A percentile compares a stretch with the other conserved stretches of the same genome.
Conservation (phyloP, 2,329 filamentous ascomycete genomes). For the Alternaria rosae region DNA sequence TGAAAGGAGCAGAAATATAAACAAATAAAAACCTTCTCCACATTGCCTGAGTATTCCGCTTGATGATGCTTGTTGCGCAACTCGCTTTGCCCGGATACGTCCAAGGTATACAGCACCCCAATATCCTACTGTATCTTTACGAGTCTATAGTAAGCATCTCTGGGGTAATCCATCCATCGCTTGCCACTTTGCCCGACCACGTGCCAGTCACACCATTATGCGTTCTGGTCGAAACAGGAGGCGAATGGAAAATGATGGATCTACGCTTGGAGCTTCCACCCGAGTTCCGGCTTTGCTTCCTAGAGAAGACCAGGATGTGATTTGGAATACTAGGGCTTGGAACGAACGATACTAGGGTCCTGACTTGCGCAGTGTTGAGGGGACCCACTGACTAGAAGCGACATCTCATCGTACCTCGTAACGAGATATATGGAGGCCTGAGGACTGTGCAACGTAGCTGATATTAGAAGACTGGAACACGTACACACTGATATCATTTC, state of each 20-base stretch:
- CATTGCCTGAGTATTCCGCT: not conserved
- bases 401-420: not conserved
- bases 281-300: not conserved
- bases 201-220: not conserved
- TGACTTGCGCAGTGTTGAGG: no score
- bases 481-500: not conserved
- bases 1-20: not conserved
- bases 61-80: not conserved
- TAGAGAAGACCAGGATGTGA: not conserved
- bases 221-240: not conserved
- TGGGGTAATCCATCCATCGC: not conserved
- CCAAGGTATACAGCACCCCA: not conserved
- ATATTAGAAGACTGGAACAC: no score
- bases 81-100: no score
- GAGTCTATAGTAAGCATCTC: not conserved
- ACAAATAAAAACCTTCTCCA: slow-evolving; percentile 1
- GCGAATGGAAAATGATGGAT: not conserved
- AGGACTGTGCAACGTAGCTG: not conserved
- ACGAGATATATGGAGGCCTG: not conserved
- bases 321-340: not conserved
- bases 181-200: not conserved
- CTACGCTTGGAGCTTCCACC: not conserved
- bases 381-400: no score
- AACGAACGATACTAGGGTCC: not conserved
- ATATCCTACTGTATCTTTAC: not conserved